Evolutionary conservation across 148 eudicot genomes (phyloP).

Genomic region (Silene latifolia): DNA sequence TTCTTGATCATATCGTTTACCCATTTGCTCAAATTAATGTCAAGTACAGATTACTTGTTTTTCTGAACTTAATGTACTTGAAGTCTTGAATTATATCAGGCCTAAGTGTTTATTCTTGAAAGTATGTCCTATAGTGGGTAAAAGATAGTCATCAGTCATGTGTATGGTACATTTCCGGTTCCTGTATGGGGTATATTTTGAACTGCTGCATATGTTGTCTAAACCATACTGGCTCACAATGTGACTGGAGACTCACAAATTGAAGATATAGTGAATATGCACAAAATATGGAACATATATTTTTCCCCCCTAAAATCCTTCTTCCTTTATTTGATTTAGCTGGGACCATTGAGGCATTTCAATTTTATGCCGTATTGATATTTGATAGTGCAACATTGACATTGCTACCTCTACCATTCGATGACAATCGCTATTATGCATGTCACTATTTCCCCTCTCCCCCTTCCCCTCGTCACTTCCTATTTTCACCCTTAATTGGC

Average conservation of each 20-base stretch:
- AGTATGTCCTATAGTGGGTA: background rate
- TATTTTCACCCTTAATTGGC: background rate
- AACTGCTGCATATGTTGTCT: background rate
- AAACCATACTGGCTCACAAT: constrained; percentile 1
- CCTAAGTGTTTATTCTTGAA: constrained; percentile 7
- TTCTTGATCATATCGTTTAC: background rate
- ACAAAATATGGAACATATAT: background rate
- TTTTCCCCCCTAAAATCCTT: too few species aligned
- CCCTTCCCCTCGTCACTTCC: background rate
- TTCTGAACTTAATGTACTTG: background rate
- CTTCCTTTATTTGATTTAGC: background rate
- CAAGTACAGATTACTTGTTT: background rate
- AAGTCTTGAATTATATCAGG: constrained; percentile 3
- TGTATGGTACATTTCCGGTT: background rate
- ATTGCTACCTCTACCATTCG: background rate
- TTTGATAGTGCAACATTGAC: background rate
- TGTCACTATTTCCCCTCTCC: too few species aligned
- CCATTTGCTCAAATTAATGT: constrained; percentile 5
- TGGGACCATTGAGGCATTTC: background rate
- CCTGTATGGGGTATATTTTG: background rate
- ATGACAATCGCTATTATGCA: background rate
- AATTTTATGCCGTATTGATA: background rate
- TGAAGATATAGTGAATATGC: background rate
- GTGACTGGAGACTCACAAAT: constrained; percentile 1
- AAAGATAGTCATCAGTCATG: background rate